Evolutionary conservation across 169 alveolate species (phyloP).

Genomic region (Plasmodium cynomolgi): DNA sequence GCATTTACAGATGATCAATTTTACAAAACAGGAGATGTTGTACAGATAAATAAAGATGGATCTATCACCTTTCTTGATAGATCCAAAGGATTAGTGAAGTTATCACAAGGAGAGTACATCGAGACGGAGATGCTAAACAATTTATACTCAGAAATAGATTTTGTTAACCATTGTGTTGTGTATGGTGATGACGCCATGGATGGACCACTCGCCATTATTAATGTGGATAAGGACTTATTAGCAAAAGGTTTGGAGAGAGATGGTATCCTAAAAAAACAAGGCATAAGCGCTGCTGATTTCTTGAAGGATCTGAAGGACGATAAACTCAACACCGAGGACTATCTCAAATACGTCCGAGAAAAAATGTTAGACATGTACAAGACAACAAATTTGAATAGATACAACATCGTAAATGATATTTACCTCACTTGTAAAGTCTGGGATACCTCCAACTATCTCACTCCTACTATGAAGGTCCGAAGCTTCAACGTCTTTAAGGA

Average conservation of each 20-base stretch:
- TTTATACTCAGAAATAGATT: conserved; percentile 22
- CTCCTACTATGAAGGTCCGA: conserved; percentile 41
- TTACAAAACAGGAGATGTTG: conserved; percentile 95
- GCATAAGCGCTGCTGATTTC: neutral
- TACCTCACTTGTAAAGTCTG: conserved; percentile 26
- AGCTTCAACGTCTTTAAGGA: conserved; percentile 35
- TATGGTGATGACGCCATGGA: conserved; percentile 71
- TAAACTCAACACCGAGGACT: neutral
- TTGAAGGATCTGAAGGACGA: conserved; percentile 11
- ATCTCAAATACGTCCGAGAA: conserved; percentile 23
- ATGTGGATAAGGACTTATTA: conserved; percentile 31
- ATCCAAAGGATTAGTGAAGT: conserved; percentile 93
- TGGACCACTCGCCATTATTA: conserved; percentile 51
- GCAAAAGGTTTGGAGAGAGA: conserved; percentile 4
- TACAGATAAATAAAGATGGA: conserved; percentile 88
- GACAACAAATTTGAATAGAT: conserved; percentile 22
- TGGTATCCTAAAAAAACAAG: neutral
- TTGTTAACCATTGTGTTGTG: conserved; percentile 39
- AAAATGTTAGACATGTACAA: conserved; percentile 38
- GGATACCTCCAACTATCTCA: conserved; percentile 40
- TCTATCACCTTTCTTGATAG: conserved; percentile 94
- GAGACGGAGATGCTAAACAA: conserved; percentile 52
- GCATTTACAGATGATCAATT: conserved; percentile 90
- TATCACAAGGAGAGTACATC: conserved; percentile 97
- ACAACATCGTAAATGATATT: conserved; percentile 17